phyloP scores from a whole-genome alignment of 140 eudicot species.

The Oenanthe javanica region DNA sequence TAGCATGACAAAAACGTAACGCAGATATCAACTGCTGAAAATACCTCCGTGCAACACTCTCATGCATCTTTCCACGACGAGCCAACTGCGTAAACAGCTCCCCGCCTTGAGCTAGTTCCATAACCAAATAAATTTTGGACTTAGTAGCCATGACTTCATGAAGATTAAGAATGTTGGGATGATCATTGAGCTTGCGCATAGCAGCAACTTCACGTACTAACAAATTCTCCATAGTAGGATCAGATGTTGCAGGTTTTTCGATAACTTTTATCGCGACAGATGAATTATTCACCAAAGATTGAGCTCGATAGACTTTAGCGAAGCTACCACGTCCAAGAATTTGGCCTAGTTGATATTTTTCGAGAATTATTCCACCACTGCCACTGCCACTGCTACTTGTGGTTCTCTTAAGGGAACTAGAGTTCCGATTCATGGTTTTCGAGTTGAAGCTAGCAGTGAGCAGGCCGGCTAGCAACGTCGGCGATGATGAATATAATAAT shows the following conservation, averaged over 20 bases:
- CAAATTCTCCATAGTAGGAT: slow-evolving; percentile 3
- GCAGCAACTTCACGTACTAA: slow-evolving; percentile 22
- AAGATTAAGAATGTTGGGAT: slow-evolving; percentile 29
- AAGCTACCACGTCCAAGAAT: slow-evolving; percentile 31
- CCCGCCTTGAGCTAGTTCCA: slow-evolving; percentile 30
- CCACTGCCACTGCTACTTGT: slow-evolving; percentile 7
- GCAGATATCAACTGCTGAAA: slow-evolving; percentile 56
- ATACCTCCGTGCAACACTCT: slow-evolving; percentile 33
- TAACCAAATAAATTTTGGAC: slow-evolving; percentile 27
- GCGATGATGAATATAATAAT: background rate
- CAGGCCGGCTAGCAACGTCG: background rate
- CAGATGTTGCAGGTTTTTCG: slow-evolving; percentile 13
- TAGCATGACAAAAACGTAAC: slow-evolving; percentile 40
- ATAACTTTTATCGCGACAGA: slow-evolving; percentile 27
- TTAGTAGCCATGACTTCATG: slow-evolving; percentile 31
- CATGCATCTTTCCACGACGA: slow-evolving; percentile 47
- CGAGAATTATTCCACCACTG: background rate
- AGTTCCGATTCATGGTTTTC: background rate
- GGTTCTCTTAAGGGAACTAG: background rate
- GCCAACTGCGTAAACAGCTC: slow-evolving; percentile 34
- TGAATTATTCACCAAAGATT: background rate
- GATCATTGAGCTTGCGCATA: slow-evolving; percentile 27
- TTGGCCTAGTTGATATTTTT: slow-evolving; percentile 21
- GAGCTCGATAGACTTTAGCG: slow-evolving; percentile 29
- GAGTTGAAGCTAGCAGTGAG: background rate